Base-by-base conservation (phyloP, 805 yeast genomes). In the Metschnikowia cerradonensis region DNA sequence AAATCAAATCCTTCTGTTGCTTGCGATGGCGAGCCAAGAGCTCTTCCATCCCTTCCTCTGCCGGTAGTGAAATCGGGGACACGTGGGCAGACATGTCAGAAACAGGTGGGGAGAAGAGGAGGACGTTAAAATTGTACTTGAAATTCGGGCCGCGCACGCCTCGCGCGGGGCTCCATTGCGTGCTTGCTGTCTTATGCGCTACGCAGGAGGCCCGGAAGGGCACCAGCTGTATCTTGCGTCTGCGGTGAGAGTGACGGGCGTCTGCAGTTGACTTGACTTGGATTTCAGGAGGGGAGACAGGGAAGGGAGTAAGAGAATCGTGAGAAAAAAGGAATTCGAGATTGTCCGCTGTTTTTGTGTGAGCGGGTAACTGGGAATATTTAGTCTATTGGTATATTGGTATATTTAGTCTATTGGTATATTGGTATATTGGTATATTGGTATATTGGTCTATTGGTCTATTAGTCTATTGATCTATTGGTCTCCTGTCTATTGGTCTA, bases 1-100 rank as follows among this genome's bases (percentile, higher is more conserved):
- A 85, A 19, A 79, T 73, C 52, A 89, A 71, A 51, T 89, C 90
- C 54, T 82, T 78, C 49, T 65, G 67, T 65, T 90, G 95, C 60
- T 83, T 83, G 58, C 80, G 75, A 58, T 90, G 96, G 54, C 86
- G 76, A 0, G 80, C 73, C 4, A 80, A 54, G 3, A 84, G 50
- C 40, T 76, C 79, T 22, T 82, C 87, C 61, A 55, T 63, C 3
- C 22, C 15, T 5, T 44, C 45, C 3, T 33, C 30, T 32, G 37
- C 31, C 38, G 45, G 31, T 5, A 20, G 30, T 10, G 38, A 14
- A 32, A 26, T 17, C 8, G 31, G 34, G 10, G 36, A 4, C 14
- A 30, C 6, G 7, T 33, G 31, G 13, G 36, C 34, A 8, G 45
- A 42, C 45, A 42, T 42, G 19, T 7, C 37, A n/a, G 41, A 10